Evolutionary conservation across 257 asterid genomes (phyloP).

Genomic region (Dorcoceras hygrometricum): DNA sequence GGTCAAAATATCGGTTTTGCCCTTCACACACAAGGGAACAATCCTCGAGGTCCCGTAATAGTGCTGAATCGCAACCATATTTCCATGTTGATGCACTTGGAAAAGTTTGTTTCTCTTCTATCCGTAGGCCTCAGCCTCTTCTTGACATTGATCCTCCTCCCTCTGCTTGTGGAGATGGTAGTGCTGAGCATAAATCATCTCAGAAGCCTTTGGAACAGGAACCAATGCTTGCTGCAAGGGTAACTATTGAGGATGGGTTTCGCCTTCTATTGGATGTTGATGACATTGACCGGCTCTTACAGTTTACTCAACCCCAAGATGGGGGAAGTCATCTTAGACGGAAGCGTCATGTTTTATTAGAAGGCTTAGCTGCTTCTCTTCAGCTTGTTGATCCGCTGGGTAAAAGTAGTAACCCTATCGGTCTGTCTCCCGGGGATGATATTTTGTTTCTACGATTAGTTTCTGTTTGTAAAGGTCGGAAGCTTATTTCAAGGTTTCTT

Average conservation of each 20-base stretch:
- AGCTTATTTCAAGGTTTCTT: constrained; percentile 47
- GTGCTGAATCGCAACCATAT: constrained; percentile 45
- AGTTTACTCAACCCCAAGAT: constrained; percentile 46
- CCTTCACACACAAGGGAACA: constrained; percentile 38
- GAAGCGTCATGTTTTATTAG: constrained; percentile 46
- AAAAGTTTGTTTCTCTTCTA: constrained; percentile 44
- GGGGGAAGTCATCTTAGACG: constrained; percentile 49
- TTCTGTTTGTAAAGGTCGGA: constrained; percentile 46
- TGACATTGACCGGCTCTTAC: constrained; percentile 45
- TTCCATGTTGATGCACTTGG: constrained; percentile 47
- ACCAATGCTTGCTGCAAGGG: constrained; percentile 53
- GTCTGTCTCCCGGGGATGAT: constrained; percentile 47
- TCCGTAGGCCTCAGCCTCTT: constrained; percentile 46
- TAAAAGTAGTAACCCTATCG: constrained; percentile 36
- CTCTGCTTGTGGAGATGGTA: constrained; percentile 41
- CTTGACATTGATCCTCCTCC: constrained; percentile 50
- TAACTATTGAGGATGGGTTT: constrained; percentile 49
- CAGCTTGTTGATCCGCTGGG: constrained; percentile 60
- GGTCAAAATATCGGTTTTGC: constrained; percentile 41
- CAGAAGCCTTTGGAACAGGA: constrained; percentile 46
- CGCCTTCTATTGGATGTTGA: constrained; percentile 46
- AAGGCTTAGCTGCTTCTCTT: constrained; percentile 54
- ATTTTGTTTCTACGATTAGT: constrained; percentile 41
- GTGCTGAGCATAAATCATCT: constrained; percentile 36
- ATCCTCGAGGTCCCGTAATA: constrained; percentile 44